These are phyloP conservation scores for Leptomonas pyrrhocoris DNA, from an alignment of 208 protist genomes.

Conservation along the genomic window DNA sequence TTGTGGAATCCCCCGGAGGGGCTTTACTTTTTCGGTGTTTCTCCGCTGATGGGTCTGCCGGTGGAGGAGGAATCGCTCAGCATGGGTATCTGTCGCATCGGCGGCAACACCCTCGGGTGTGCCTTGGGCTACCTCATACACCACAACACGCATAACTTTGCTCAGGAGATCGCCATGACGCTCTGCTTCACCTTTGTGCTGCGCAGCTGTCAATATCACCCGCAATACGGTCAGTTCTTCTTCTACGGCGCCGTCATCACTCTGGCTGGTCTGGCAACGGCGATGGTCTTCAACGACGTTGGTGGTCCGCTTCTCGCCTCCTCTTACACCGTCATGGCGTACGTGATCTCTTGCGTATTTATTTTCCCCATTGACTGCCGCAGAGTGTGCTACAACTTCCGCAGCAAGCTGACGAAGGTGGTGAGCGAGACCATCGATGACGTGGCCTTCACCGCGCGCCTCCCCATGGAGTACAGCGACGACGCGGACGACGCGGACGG, in stretches of 20 bases:
- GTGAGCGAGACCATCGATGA: constrained; percentile 42
- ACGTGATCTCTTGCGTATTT: constrained; percentile 48
- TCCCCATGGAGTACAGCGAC: constrained; percentile 1
- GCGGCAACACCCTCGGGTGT: constrained; percentile 40
- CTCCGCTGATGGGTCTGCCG: constrained; percentile 57
- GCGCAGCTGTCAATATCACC: constrained; percentile 32
- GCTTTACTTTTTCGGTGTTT: constrained; percentile 59
- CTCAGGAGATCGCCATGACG: constrained; percentile 28
- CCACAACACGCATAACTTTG: constrained; percentile 36
- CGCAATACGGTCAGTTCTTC: constrained; percentile 37
- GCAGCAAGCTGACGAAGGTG: constrained; percentile 30
- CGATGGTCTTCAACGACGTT: constrained; percentile 26
- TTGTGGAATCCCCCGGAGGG: constrained; percentile 35
- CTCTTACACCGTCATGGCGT: constrained; percentile 48
- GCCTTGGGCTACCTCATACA: constrained; percentile 39
- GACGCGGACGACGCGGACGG: neutral
- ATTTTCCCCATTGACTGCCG: constrained; percentile 61
- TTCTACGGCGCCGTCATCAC: constrained; percentile 41
- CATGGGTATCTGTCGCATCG: constrained; percentile 32
- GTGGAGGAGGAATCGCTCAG: constrained; percentile 50
- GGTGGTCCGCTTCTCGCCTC: constrained; percentile 42
- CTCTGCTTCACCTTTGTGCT: constrained; percentile 36
- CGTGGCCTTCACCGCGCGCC: constrained; percentile 12
- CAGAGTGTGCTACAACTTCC: constrained; percentile 49
- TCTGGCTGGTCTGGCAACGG: constrained; percentile 33